Percentiles rank a stretch among this genome's conserved stretches.
These are phyloP conservation scores for Anthracocystis panici-leucophaei DNA, from an alignment of 1,284 basidiomycete genomes.

Conservation along the genomic window DNA sequence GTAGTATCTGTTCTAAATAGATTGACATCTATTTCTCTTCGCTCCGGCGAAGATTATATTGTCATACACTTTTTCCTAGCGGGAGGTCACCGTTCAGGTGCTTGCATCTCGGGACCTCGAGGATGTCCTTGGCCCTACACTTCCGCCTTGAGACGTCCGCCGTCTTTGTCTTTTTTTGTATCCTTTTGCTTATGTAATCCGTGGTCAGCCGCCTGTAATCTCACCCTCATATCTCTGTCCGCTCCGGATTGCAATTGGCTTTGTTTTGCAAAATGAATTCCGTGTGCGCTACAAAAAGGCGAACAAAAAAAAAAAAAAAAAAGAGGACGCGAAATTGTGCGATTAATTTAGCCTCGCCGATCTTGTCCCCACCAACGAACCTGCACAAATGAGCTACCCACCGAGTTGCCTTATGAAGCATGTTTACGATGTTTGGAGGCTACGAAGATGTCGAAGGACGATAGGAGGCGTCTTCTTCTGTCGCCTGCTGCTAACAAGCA, in stretches of 20 bases:
- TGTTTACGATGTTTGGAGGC: no score
- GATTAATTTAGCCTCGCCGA: background rate
- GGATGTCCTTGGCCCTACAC: conserved; percentile 61
- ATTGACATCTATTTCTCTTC: conserved; percentile 59
- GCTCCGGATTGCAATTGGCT: background rate
- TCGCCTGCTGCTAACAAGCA: no score
- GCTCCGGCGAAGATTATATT: conserved; percentile 53
- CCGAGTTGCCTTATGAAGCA: background rate
- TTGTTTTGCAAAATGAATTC: background rate
- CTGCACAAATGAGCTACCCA: background rate
- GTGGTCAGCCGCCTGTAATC: background rate
- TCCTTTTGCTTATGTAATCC: conserved; percentile 35
- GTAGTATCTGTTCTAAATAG: conserved; percentile 65
- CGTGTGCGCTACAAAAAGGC: background rate
- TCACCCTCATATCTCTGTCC: background rate
- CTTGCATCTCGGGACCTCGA: conserved; percentile 51
- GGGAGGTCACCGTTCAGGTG: conserved; percentile 47
- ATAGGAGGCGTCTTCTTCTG: no score
- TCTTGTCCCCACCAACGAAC: background rate
- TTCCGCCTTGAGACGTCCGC: conserved; percentile 56
- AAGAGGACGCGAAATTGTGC: conserved; percentile 3
- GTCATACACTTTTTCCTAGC: conserved; percentile 56
- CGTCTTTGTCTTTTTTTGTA: conserved; percentile 43
- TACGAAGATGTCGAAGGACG: no score
- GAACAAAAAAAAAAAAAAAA: conserved; percentile 1